Evolutionary conservation across 176 grass and related monocot genomes (phyloP).

Genomic region (Hyparrhenia diplandra): DNA sequence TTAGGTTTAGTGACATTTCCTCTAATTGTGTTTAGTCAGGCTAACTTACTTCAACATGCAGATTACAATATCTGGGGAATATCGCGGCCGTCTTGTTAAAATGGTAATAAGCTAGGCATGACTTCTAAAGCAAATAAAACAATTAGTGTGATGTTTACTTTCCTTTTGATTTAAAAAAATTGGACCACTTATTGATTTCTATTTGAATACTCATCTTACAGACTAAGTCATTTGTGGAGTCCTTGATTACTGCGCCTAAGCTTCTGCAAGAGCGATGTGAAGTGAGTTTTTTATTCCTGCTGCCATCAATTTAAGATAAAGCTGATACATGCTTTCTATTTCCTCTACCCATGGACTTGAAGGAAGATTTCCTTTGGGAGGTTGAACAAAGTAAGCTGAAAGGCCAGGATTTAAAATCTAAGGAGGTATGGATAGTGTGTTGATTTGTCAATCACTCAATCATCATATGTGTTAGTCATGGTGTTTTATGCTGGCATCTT

Average conservation of each 20-base stretch:
- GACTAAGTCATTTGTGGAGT: constrained; percentile 91
- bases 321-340: constrained; percentile 30
- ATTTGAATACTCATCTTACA: constrained; percentile 26
- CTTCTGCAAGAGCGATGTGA: constrained; percentile 98
- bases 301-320: constrained; percentile 13
- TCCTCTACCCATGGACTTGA: constrained; percentile 29
- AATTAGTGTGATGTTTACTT: neutral
- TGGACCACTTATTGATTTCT: constrained; percentile 7
- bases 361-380: constrained; percentile 99
- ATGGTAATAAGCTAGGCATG: constrained; percentile 58
- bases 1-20: neutral
- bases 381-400: constrained; percentile 79
- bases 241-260: constrained; percentile 49
- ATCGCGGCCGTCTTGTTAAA: constrained; percentile 87
- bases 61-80: constrained; percentile 78
- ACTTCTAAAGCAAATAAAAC: constrained; percentile 4
- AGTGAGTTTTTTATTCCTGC: constrained; percentile 51
- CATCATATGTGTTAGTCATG: neutral
- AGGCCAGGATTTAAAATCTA: constrained; percentile 87
- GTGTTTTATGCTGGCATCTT: neutral
- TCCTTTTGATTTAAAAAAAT: neutral
- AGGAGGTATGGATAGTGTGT: constrained; percentile 58
- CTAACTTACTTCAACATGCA: constrained; percentile 45
- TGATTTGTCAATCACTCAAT: neutral
- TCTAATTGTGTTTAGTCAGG: constrained; percentile 7